These are phyloP conservation scores for Diaporthe helianthi DNA, from an alignment of 2,329 filamentous ascomycete genomes.

Conservation along the genomic window DNA sequence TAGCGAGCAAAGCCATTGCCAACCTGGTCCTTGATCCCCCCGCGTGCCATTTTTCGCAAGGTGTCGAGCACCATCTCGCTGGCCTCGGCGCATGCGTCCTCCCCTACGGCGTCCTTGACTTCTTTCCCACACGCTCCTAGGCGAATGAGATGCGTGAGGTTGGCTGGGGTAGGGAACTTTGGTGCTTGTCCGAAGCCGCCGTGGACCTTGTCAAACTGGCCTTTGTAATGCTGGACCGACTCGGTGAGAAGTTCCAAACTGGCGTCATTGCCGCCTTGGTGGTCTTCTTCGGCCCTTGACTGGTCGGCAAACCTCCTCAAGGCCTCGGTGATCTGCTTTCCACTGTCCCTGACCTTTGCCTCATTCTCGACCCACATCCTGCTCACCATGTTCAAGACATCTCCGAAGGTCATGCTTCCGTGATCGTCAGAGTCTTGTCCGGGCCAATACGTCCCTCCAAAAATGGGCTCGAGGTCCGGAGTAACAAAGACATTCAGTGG, in stretches of 20 bases:
- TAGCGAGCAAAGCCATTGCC: constrained; percentile 68
- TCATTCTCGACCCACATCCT: constrained; percentile 22
- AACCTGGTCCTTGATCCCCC: constrained; percentile 58
- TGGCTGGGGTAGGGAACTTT: constrained; percentile 87
- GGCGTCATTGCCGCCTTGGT: constrained; percentile 62
- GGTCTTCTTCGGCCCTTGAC: constrained; percentile 53
- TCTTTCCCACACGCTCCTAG: constrained; percentile 71
- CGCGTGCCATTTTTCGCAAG: constrained; percentile 70
- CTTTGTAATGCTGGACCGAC: constrained; percentile 77
- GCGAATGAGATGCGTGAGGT: constrained; percentile 78
- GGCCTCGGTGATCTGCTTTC: constrained; percentile 24
- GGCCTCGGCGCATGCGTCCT: constrained; percentile 73
- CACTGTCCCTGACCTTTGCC: constrained; percentile 13
- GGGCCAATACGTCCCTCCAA: constrained; percentile 92
- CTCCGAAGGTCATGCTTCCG: constrained; percentile 51
- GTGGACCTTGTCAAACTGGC: constrained; percentile 74
- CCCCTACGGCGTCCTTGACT: constrained; percentile 49
- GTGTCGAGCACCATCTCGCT: constrained; percentile 79
- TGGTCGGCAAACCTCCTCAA: constrained; percentile 12
- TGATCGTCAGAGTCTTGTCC: constrained; percentile 64
- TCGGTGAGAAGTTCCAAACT: constrained; percentile 88
- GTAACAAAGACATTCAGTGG: constrained; percentile 91
- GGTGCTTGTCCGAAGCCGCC: constrained; percentile 80
- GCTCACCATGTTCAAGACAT: constrained; percentile 16
- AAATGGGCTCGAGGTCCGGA: constrained; percentile 84